A percentile compares a stretch with the other conserved stretches of the same genome.
Conservation (phyloP, 192 early-diverging fungal species). For the Gamsiella multidivaricata region DNA sequence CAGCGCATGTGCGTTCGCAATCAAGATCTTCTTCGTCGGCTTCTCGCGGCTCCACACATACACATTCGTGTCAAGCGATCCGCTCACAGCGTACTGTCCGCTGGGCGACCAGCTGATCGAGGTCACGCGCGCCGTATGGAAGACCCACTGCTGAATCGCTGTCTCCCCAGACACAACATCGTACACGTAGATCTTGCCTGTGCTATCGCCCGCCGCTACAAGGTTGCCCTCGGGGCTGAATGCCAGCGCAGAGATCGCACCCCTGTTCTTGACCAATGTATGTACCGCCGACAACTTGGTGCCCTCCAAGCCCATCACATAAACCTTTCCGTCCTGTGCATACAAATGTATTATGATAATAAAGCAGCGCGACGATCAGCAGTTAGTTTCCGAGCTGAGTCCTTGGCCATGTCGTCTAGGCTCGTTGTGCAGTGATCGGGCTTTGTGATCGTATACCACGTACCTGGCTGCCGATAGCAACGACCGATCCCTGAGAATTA, state of each 20-base stretch:
- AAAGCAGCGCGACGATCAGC: too few species aligned
- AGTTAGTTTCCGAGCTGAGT: too few species aligned
- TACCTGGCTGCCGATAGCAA: conserved; percentile 78
- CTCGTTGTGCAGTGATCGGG: too few species aligned
- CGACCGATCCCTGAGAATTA: conserved; percentile 55
- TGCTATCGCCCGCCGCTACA: conserved; percentile 84
- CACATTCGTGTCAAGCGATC: conserved; percentile 89
- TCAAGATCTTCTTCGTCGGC: conserved; percentile 78
- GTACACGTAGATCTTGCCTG: conserved; percentile 83
- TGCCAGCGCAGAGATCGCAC: conserved; percentile 82
- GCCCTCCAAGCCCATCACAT: conserved; percentile 67
- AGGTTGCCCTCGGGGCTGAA: conserved; percentile 79
- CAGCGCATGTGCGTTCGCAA: conserved; percentile 85
- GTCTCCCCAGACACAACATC: conserved; percentile 62
- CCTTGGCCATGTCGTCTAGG: too few species aligned
- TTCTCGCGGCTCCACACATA: conserved; percentile 90
- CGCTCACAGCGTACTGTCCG: conserved; percentile 78
- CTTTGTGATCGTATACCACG: too few species aligned
- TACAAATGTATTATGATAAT: neutral
- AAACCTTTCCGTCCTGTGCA: conserved; percentile 70
- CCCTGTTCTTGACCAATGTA: conserved; percentile 58
- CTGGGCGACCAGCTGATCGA: conserved; percentile 83
- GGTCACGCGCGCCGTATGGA: conserved; percentile 90
- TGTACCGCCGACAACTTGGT: conserved; percentile 43
- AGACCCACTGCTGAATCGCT: conserved; percentile 82